These are phyloP conservation scores for Chenopodium album DNA, from an alignment of 148 eudicot genomes.

Conservation along the genomic window DNA sequence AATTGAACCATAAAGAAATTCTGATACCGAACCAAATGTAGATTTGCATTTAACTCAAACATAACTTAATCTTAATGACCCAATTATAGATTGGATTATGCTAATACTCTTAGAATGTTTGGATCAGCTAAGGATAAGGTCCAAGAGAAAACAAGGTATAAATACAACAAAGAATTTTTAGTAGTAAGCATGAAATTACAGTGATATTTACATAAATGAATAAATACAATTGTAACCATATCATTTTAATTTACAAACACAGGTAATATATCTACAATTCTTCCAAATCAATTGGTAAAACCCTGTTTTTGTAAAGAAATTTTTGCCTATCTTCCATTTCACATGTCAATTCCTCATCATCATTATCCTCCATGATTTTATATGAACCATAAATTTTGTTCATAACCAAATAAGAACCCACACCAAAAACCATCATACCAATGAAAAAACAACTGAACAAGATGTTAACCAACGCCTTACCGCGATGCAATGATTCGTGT, in stretches of 20 bases:
- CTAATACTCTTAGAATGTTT: not conserved
- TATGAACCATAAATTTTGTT: constrained; percentile 15
- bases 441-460: constrained; percentile 41
- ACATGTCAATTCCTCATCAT: constrained; percentile 15
- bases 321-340: constrained; percentile 23
- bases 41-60: no score
- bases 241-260: not conserved
- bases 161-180: not conserved
- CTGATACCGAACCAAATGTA: no score
- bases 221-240: not conserved
- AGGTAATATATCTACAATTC: not conserved
- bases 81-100: no score
- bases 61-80: no score
- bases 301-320: constrained; percentile 18
- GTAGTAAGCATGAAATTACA: not conserved
- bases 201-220: not conserved
- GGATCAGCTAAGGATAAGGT: not conserved
- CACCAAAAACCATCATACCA: constrained; percentile 31
- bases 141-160: not conserved
- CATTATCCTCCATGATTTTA: constrained; percentile 9
- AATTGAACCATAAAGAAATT: no score
- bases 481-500: constrained; percentile 28
- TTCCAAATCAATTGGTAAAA: constrained; percentile 23
- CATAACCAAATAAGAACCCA: constrained; percentile 22
- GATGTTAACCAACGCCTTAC: constrained; percentile 42